Percentiles rank a stretch among this genome's conserved stretches.
Evolutionary conservation across 345 rosid genomes (phyloP).

Genomic region (Abelmoschus esculentus): DNA sequence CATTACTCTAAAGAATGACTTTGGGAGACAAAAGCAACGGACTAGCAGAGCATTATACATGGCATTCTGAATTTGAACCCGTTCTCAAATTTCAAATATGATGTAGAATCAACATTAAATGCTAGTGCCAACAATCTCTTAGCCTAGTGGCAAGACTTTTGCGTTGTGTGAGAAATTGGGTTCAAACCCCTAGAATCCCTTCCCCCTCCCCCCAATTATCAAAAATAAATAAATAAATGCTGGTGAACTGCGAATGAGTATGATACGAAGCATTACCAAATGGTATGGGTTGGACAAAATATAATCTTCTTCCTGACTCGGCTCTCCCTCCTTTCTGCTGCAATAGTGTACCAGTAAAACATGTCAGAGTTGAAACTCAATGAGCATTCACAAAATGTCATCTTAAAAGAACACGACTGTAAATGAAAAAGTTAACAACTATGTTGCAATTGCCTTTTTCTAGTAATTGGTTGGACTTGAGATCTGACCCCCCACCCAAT

Average conservation of each 20-base stretch:
- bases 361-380: conserved; percentile 11
- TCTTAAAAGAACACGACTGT: neutral
- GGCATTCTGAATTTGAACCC: neutral
- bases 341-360: conserved; percentile 11
- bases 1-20: neutral
- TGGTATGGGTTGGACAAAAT: conserved; percentile 91
- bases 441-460: neutral
- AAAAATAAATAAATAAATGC: neutral
- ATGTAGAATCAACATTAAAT: conserved; percentile 1
- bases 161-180: too few species aligned
- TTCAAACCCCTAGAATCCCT: too few species aligned
- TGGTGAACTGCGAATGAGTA: neutral
- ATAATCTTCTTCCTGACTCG: conserved; percentile 60
- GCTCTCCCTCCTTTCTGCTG: conserved; percentile 77
- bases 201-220: too few species aligned
- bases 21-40: neutral
- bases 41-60: neutral
- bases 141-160: too few species aligned
- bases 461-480: neutral
- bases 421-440: neutral
- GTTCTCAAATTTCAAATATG: neutral
- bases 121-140: neutral
- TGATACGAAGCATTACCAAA: conserved; percentile 46
- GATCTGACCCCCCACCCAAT: neutral
- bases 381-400: neutral